A percentile compares a stretch with the other conserved stretches of the same genome.
Evolutionary conservation across 179 eudicot genomes (phyloP).

Genomic region (Beta corolliflora): DNA sequence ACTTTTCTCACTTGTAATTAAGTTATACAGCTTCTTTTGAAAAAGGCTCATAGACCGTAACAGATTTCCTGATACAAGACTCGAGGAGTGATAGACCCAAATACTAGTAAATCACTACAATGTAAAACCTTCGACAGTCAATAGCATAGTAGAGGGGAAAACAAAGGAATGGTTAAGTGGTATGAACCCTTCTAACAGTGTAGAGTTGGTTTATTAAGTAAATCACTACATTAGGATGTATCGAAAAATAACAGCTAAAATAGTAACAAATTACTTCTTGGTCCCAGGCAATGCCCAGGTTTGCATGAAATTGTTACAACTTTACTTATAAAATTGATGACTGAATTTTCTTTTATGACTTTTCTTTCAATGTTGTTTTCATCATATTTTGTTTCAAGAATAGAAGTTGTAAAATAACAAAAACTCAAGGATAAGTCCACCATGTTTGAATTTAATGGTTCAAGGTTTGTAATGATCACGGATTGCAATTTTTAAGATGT

Average conservation of each 20-base stretch:
- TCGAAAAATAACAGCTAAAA: too few relatives aligned
- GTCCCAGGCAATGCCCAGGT: too few relatives aligned
- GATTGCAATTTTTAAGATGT: too few relatives aligned
- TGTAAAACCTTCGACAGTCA: neutral
- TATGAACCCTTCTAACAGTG: neutral
- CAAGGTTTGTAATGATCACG: too few relatives aligned
- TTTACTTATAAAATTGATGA: too few relatives aligned
- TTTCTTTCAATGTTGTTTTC: too few relatives aligned
- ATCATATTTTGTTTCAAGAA: too few relatives aligned
- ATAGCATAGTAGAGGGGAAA: neutral
- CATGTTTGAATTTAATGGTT: too few relatives aligned
- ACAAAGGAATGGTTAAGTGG: neutral
- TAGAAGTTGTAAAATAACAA: too few relatives aligned
- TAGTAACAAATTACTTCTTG: neutral
- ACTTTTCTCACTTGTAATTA: neutral
- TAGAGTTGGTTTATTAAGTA: neutral
- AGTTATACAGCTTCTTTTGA: neutral
- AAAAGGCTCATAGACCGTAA: neutral
- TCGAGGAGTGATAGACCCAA: neutral
- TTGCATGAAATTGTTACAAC: too few relatives aligned
- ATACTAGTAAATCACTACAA: neutral
- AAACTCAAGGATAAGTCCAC: too few relatives aligned
- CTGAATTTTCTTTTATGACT: too few relatives aligned
- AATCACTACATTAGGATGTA: neutral
- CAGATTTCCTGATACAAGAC: neutral